These are phyloP conservation scores for Syzygium aqueum DNA, from an alignment of 345 rosid genomes.

Conservation along the genomic window DNA sequence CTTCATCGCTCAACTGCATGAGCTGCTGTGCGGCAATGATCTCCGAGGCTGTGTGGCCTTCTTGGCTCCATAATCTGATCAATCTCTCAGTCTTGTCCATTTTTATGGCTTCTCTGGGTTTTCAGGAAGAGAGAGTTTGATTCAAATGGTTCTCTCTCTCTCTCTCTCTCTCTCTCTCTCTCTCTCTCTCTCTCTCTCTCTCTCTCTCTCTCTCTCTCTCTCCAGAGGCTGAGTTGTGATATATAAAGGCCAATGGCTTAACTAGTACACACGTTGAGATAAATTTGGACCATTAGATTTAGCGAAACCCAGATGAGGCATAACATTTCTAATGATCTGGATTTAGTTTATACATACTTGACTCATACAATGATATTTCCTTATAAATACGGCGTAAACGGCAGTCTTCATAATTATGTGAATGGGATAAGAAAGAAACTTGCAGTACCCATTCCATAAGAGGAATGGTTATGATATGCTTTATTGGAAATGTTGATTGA, in stretches of 20 bases:
- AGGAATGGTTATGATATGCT: background rate
- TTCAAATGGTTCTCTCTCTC: background rate
- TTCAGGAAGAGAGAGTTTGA: background rate
- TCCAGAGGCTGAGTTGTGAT: background rate
- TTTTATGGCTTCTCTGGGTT: background rate
- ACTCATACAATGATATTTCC: background rate
- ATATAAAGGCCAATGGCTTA: background rate
- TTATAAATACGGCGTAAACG: background rate
- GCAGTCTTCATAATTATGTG: background rate
- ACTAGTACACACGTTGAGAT: background rate
- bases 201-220: background rate
- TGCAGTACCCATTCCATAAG: background rate
- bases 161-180: background rate
- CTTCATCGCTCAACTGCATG: slow-evolving; percentile 4
- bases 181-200: background rate
- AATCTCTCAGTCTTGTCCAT: background rate
- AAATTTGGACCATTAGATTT: background rate
- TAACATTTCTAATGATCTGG: background rate
- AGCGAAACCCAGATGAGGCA: background rate
- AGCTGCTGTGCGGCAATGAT: background rate
- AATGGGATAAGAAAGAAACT: background rate
- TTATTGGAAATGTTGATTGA: background rate
- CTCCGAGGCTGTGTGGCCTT: background rate
- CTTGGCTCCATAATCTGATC: background rate
- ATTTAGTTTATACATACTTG: background rate